Evolutionary conservation across 805 yeast genomes (phyloP).

Genomic region (Candida montana): DNA sequence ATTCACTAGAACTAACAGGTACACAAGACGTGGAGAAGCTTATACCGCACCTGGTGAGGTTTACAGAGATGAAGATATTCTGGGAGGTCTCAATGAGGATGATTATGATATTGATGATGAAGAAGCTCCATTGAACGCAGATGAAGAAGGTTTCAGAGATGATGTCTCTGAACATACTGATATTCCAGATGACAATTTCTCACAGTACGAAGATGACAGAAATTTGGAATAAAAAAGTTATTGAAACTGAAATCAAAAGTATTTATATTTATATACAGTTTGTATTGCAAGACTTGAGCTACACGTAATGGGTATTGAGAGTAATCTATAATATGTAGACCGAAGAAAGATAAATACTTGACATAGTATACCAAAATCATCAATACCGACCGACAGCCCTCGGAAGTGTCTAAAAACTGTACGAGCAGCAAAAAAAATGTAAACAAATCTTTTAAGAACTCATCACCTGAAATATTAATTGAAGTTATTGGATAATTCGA

Average conservation of each 20-base stretch:
- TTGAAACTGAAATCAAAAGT: neutral
- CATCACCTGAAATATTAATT: no score
- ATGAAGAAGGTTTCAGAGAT: slow-evolving; percentile 1
- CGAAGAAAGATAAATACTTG: no score
- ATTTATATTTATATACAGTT: neutral
- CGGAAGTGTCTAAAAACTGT: no score
- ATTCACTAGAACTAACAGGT: slow-evolving; percentile 19
- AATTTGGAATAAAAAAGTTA: slow-evolving; percentile 10
- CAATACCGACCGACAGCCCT: no score
- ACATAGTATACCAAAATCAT: no score
- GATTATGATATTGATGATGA: slow-evolving; percentile 23
- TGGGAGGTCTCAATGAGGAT: slow-evolving; percentile 21
- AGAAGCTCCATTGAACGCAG: slow-evolving; percentile 3
- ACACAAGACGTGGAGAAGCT: slow-evolving; percentile 19
- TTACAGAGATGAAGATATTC: slow-evolving; percentile 22
- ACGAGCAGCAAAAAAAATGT: no score
- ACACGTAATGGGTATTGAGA: no score
- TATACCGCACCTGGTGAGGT: slow-evolving; percentile 17
- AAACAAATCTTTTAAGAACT: no score
- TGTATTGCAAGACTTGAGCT: no score
- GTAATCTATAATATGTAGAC: no score
- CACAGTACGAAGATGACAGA: slow-evolving; percentile 13
- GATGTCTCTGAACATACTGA: slow-evolving; percentile 7
- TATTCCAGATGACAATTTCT: slow-evolving; percentile 8
- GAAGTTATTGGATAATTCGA: no score